phyloP scores from a whole-genome alignment of 164 flowering plant genomes.

The Malania oleifera region DNA sequence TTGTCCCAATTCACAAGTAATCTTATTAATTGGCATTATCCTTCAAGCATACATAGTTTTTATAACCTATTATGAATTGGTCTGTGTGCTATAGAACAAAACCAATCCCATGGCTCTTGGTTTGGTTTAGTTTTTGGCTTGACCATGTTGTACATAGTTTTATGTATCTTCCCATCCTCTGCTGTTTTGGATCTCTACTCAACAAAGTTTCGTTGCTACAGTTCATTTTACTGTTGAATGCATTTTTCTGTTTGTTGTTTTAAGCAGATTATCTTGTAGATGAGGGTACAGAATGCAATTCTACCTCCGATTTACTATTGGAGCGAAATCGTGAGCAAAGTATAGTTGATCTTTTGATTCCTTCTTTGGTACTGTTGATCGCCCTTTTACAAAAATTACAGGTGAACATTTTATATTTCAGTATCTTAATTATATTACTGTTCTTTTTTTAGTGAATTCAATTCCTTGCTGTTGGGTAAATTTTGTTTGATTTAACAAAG shows the following conservation, averaged over 20 bases:
- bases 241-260: constrained; percentile 12
- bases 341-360: constrained; percentile 78
- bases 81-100: too few species aligned
- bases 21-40: too few species aligned
- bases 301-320: constrained; percentile 76
- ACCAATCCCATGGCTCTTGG: too few species aligned
- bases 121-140: too few species aligned
- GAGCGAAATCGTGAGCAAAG: constrained; percentile 92
- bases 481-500: too few species aligned
- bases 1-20: too few species aligned
- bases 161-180: neutral
- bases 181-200: neutral
- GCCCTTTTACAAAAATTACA: constrained; percentile 73
- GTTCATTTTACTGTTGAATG: neutral
- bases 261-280: constrained; percentile 91
- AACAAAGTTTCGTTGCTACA: neutral
- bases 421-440: neutral
- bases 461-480: neutral
- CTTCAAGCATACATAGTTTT: too few species aligned
- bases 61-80: too few species aligned
- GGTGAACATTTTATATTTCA: constrained; percentile 34
- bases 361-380: constrained; percentile 61
- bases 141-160: too few species aligned
- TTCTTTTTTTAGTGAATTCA: neutral
- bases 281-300: constrained; percentile 88